A percentile compares a stretch with the other conserved stretches of the same genome.
Conservation (phyloP, 1,139 yeast genomes). For the Suhomyces choctaworum region DNA sequence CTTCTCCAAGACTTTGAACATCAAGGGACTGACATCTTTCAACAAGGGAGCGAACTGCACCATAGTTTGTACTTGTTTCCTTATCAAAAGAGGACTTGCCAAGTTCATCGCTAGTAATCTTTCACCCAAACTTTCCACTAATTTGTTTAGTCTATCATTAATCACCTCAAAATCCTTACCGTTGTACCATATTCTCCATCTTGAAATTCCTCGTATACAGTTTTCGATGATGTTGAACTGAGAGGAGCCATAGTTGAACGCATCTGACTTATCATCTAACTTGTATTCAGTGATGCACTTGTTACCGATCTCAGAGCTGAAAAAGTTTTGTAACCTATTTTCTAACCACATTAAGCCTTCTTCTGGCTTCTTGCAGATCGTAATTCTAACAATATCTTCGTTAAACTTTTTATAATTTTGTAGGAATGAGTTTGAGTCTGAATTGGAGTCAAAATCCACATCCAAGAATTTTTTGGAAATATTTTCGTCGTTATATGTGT, state of each 20-base stretch:
- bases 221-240: slow-evolving; percentile 89
- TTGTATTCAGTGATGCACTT: slow-evolving; percentile 58
- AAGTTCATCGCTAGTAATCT: slow-evolving; percentile 73
- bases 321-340: slow-evolving; percentile 67
- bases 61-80: slow-evolving; percentile 86
- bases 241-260: slow-evolving; percentile 74
- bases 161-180: slow-evolving; percentile 63
- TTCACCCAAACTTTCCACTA: slow-evolving; percentile 77
- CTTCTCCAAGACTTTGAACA: slow-evolving; percentile 84
- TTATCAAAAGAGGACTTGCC: slow-evolving; percentile 75
- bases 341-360: slow-evolving; percentile 84
- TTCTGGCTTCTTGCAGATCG: slow-evolving; percentile 82
- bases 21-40: slow-evolving; percentile 67
- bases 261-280: slow-evolving; percentile 63
- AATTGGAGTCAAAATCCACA: slow-evolving; percentile 82
- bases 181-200: slow-evolving; percentile 93
- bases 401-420: slow-evolving; percentile 79
- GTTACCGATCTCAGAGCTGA: slow-evolving; percentile 71
- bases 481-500: slow-evolving; percentile 63
- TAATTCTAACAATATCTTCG: slow-evolving; percentile 87
- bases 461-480: slow-evolving; percentile 66
- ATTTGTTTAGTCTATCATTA: slow-evolving; percentile 54
- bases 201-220: slow-evolving; percentile 86
- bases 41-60: slow-evolving; percentile 96
- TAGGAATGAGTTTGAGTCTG: slow-evolving; percentile 78